Percentiles rank a stretch among this genome's conserved stretches.
These are phyloP conservation scores for Clathrus columnatus DNA, from an alignment of 768 basidiomycete genomes.

Conservation along the genomic window DNA sequence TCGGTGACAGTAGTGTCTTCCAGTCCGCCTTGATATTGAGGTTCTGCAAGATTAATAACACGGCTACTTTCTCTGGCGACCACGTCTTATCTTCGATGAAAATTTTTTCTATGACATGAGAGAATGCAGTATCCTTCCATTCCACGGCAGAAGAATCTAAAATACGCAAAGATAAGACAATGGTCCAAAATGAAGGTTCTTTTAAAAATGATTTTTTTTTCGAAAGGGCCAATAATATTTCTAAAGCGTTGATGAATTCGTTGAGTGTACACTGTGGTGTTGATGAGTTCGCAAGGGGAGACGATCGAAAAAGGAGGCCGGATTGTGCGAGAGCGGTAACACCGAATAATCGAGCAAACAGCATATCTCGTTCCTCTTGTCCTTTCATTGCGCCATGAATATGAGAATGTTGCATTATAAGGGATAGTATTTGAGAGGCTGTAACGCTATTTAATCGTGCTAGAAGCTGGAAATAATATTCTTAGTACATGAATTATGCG, in stretches of 20 bases:
- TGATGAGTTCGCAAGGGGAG: slow-evolving; percentile 41
- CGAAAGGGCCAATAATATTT: slow-evolving; percentile 57
- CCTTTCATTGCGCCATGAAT: slow-evolving; percentile 70
- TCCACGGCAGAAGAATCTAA: slow-evolving; percentile 47
- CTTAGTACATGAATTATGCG: too few relatives aligned
- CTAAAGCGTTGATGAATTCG: slow-evolving; percentile 50
- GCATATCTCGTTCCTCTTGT: slow-evolving; percentile 85
- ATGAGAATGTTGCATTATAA: slow-evolving; percentile 66
- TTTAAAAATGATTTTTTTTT: slow-evolving; percentile 84
- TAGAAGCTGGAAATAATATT: slow-evolving; percentile 46
- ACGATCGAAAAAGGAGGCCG: slow-evolving; percentile 61
- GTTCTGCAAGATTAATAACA: slow-evolving; percentile 63
- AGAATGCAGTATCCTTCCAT: slow-evolving; percentile 65
- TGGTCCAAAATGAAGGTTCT: slow-evolving; percentile 85
- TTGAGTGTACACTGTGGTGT: slow-evolving; percentile 47
- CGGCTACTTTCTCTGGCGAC: slow-evolving; percentile 84
- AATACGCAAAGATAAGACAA: slow-evolving; percentile 54
- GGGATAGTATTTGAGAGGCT: slow-evolving; percentile 63
- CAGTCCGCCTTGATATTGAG: slow-evolving; percentile 56
- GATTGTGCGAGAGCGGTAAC: slow-evolving; percentile 80
- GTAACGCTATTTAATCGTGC: slow-evolving; percentile 71
- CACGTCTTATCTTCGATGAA: slow-evolving; percentile 49
- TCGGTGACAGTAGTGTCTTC: slow-evolving; percentile 53
- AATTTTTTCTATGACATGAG: slow-evolving; percentile 39
- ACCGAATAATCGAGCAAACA: slow-evolving; percentile 91